Evolutionary conservation across 805 yeast species (phyloP), one percentile per base, ranked within the genome.

Genomic region (Candida argentea): DNA sequence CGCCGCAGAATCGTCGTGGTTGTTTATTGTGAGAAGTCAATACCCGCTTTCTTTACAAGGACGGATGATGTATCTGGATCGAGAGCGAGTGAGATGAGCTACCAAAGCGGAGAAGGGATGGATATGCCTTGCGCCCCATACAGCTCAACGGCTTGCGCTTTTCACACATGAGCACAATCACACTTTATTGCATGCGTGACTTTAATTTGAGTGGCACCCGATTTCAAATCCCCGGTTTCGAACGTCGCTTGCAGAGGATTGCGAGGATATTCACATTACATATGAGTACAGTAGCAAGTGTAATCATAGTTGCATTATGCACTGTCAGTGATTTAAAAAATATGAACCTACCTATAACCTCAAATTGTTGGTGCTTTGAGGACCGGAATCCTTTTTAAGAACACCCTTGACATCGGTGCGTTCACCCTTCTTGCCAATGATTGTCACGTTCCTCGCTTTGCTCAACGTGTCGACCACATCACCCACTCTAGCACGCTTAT

Each of bases 381-480:
- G 43, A 12, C 47, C 53, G 28, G 49, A 45, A 10, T 62, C 61
- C 46, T 64, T 72, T 43, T 71, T 72, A 27, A 67, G 50, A 32
- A 77, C 72, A 48, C 94, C 94, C 37, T 64, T 67, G 35, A 77
- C 65, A 50, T 82, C 91, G 30, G 76, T 69, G 57, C 71, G 70
- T 45, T 76, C 76, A 43, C 94, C 94, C 49, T 72, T 70, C 40
- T 68, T 73, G 46, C 78, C 85, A 45, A 84, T 76, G 36, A 83
- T 70, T 2, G 91, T 80, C 42, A 84, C 73, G 43, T 84, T 83
- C 50, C 76, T 80, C 38, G 79, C 82, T 52, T 67, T 72, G 9
- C 73, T 53, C 41, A 84, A 68, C 1, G 93, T 76, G 42, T 77
- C 80, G 33, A 80, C 67, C 31, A 80, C 79, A 22, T 67, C 70